Evolutionary conservation across 1,139 yeast genomes (phyloP).

Genomic region (Magnusiomyces magnusii): DNA sequence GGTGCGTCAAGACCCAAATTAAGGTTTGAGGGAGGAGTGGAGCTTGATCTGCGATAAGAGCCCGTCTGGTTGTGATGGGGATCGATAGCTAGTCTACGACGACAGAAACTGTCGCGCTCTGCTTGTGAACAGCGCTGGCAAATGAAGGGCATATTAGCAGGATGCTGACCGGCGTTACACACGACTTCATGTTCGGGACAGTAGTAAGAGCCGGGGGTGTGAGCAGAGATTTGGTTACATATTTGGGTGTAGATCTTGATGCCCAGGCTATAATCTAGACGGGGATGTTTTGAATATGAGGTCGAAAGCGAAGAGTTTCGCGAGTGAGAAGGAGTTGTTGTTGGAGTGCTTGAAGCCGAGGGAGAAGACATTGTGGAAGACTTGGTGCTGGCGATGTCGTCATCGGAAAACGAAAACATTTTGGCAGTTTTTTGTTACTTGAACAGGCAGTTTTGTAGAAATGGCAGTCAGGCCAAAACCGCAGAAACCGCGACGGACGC

Average conservation of each 20-base stretch:
- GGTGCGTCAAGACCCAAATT: neutral
- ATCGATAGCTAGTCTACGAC: neutral
- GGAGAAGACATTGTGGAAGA: neutral
- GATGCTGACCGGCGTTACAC: constrained; percentile 12
- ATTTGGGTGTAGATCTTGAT: constrained; percentile 3
- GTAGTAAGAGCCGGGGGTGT: constrained; percentile 14
- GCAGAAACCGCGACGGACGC: no score
- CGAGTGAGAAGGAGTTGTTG: neutral
- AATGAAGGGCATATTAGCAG: neutral
- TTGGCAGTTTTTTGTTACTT: no score
- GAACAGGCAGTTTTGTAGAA: no score
- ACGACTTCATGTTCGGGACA: constrained; percentile 13
- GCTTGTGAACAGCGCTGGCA: neutral
- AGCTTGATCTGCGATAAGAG: neutral
- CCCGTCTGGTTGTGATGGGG: neutral
- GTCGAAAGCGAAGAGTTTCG: neutral
- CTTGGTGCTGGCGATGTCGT: neutral
- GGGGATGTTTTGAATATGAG: neutral
- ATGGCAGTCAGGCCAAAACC: no score
- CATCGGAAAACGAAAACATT: neutral
- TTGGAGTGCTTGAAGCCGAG: neutral
- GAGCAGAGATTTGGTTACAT: constrained; percentile 1
- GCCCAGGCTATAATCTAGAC: neutral
- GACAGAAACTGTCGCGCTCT: neutral
- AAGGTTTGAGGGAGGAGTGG: neutral